These are phyloP conservation scores for Nigrograna mackinnonii DNA, from an alignment of 2,329 filamentous ascomycete genomes.

Conservation along the genomic window DNA sequence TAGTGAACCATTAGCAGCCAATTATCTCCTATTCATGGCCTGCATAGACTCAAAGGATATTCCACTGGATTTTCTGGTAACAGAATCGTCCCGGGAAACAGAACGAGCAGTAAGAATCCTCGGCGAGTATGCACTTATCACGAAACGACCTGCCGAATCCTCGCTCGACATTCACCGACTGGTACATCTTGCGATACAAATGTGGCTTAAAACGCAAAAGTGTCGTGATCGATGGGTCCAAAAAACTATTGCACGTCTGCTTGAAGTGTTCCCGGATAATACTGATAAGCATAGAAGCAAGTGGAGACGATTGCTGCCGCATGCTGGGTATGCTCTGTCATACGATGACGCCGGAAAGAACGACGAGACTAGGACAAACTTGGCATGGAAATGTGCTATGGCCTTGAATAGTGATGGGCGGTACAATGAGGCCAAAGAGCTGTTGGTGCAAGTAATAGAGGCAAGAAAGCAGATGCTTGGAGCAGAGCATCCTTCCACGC, in stretches of 20 bases:
- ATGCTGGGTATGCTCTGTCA: conserved; percentile 17
- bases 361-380: conserved; percentile 4
- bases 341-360: conserved; percentile 7
- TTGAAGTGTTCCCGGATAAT: conserved; percentile 17
- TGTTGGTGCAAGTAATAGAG: conserved; percentile 3
- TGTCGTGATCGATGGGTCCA: conserved; percentile 8
- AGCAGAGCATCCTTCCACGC: conserved; percentile 3
- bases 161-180: conserved; percentile 4
- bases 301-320: conserved; percentile 20
- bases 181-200: conserved; percentile 3
- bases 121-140: conserved; percentile 4
- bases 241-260: conserved; percentile 11
- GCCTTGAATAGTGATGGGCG: conserved; percentile 12
- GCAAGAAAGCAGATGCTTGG: conserved; percentile 1
- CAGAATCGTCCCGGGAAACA: conserved; percentile 1
- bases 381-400: conserved; percentile 14
- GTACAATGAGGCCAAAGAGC: conserved; percentile 15
- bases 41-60: conserved; percentile 27
- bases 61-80: conserved; percentile 1
- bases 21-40: conserved; percentile 42
- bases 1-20: conserved; percentile 30
- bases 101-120: conserved; percentile 7
- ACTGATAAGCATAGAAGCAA: conserved; percentile 19
- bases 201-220: conserved; percentile 7
- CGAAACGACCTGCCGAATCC: conserved; percentile 7